A percentile compares a stretch with the other conserved stretches of the same genome.
These are phyloP conservation scores for Kwoniella mangroviensis DNA, from an alignment of 768 basidiomycete species.

Conservation along the genomic window DNA sequence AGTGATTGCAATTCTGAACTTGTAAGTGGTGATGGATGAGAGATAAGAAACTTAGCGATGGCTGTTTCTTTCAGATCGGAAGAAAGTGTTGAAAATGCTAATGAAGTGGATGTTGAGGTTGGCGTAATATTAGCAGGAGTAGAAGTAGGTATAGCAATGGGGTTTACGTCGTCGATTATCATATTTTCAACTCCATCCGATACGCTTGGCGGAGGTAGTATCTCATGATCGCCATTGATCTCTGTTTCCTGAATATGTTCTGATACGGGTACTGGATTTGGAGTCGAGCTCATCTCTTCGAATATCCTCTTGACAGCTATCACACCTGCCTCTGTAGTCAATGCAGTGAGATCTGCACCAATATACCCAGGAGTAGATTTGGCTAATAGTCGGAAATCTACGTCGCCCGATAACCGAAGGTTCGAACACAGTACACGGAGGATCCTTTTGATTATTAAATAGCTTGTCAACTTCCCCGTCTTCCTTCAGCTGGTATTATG, in stretches of 20 bases:
- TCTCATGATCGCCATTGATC: conserved; percentile 27
- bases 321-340: conserved; percentile 91
- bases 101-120: conserved; percentile 12
- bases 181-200: conserved; percentile 47
- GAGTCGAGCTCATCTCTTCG: conserved; percentile 66
- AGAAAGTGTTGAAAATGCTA: conserved; percentile 60
- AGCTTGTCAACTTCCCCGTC: background rate
- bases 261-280: background rate
- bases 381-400: conserved; percentile 81
- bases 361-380: conserved; percentile 97
- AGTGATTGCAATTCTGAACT: conserved; percentile 77
- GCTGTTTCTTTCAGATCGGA: conserved; percentile 63
- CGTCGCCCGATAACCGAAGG: conserved; percentile 81
- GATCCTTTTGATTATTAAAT: conserved; percentile 65
- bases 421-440: conserved; percentile 81
- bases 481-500: background rate
- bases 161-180: conserved; percentile 49
- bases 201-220: conserved; percentile 22
- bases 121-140: conserved; percentile 22
- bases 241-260: background rate
- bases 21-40: conserved; percentile 81
- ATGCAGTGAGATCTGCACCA: conserved; percentile 87
- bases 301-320: conserved; percentile 97
- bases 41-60: conserved; percentile 85
- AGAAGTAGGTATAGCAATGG: conserved; percentile 1